Conservation (phyloP, 2,329 filamentous ascomycete genomes). For the Claviceps monticola region DNA sequence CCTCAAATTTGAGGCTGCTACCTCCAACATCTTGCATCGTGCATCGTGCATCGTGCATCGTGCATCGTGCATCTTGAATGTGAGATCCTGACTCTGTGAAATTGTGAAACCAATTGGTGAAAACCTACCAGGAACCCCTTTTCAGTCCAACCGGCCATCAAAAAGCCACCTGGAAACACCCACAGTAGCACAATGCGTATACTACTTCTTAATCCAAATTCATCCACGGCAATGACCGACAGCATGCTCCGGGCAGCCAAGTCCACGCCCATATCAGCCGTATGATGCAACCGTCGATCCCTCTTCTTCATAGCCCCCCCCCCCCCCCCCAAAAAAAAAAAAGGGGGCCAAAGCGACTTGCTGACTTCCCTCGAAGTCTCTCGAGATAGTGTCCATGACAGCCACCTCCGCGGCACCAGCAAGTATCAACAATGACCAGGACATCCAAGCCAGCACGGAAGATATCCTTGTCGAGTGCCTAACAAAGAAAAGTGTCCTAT, state of each 20-base stretch:
- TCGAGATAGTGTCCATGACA: conserved; percentile 50
- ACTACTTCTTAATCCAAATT: conserved; percentile 70
- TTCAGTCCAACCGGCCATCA: no score
- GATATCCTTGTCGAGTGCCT: conserved; percentile 44
- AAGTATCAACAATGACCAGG: conserved; percentile 65
- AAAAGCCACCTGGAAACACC: no score
- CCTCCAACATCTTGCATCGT: no score
- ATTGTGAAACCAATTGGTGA: no score
- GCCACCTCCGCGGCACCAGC: conserved; percentile 46
- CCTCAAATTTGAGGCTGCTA: no score
- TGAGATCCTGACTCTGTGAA: no score
- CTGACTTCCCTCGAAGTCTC: conserved; percentile 20
- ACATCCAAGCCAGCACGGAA: conserved; percentile 48
- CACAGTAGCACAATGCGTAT: conserved; percentile 23
- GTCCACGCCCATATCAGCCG: conserved; percentile 15
- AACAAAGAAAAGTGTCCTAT: conserved; percentile 19
- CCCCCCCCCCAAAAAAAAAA: no score
- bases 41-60: no score
- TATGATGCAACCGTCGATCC: conserved; percentile 1
- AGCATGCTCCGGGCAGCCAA: conserved; percentile 31
- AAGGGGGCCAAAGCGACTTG: background rate
- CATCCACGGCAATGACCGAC: conserved; percentile 57
- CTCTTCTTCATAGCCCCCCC: no score
- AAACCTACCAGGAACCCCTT: no score
- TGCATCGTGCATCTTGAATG: no score